phyloP scores from a whole-genome alignment of 2,329 filamentous ascomycete species.

The Calonectria leucothoes region DNA sequence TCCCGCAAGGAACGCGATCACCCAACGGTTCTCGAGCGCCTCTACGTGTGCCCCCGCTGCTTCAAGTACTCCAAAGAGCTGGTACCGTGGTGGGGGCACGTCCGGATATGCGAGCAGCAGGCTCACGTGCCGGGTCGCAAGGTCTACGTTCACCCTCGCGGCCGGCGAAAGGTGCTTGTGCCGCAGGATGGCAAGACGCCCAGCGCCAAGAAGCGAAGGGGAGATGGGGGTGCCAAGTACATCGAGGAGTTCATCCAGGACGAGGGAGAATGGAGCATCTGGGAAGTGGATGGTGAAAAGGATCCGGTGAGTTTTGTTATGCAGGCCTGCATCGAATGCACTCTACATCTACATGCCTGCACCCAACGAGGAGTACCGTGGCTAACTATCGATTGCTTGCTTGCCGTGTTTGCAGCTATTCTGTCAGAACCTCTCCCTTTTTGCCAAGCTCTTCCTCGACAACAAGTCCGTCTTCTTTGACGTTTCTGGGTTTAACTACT shows the following conservation, averaged over 20 bases:
- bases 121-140: slow-evolving; percentile 72
- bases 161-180: slow-evolving; percentile 53
- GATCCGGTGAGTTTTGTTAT: slow-evolving; percentile 68
- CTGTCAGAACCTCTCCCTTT: slow-evolving; percentile 94
- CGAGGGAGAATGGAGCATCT: slow-evolving; percentile 84
- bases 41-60: slow-evolving; percentile 93
- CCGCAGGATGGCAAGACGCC: slow-evolving; percentile 45
- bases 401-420: slow-evolving; percentile 79
- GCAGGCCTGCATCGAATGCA: neutral
- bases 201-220: slow-evolving; percentile 52
- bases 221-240: slow-evolving; percentile 50
- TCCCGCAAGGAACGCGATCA: slow-evolving; percentile 50
- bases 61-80: slow-evolving; percentile 87
- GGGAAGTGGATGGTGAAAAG: slow-evolving; percentile 91
- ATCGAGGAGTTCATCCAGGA: slow-evolving; percentile 61
- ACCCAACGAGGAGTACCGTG: neutral
- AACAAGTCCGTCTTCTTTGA: slow-evolving; percentile 99
- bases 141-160: slow-evolving; percentile 75
- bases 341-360: too few species aligned
- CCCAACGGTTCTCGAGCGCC: slow-evolving; percentile 67
- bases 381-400: slow-evolving; percentile 19
- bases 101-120: slow-evolving; percentile 65
- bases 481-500: slow-evolving; percentile 93
- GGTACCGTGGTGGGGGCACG: slow-evolving; percentile 68
- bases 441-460: slow-evolving; percentile 97